Evolutionary conservation across 805 yeast species (phyloP).

Genomic region (Candida golubevii): DNA sequence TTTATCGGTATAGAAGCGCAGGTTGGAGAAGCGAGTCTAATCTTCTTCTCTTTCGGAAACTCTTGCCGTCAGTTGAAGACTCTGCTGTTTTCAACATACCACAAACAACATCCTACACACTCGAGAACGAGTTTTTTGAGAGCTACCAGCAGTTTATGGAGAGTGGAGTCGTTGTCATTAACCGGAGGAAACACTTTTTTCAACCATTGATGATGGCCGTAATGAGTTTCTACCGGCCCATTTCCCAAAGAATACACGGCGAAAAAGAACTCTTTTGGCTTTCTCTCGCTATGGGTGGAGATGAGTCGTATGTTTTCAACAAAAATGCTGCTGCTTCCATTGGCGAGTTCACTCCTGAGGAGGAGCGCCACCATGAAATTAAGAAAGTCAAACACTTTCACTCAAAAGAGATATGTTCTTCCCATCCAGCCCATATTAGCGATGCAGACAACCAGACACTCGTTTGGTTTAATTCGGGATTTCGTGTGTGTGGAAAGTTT

Average conservation of each 20-base stretch:
- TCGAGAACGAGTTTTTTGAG: constrained; percentile 28
- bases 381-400: constrained; percentile 21
- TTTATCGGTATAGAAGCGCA: constrained; percentile 4
- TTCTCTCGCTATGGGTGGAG: constrained; percentile 21
- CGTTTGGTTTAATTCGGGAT: constrained; percentile 67
- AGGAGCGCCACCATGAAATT: constrained; percentile 18
- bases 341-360: constrained; percentile 27
- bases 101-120: constrained; percentile 29
- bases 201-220: constrained; percentile 31
- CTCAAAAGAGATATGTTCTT: constrained; percentile 49
- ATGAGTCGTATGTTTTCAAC: constrained; percentile 29
- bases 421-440: constrained; percentile 57
- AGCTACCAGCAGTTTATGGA: constrained; percentile 37
- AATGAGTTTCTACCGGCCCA: constrained; percentile 16
- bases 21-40: constrained; percentile 27
- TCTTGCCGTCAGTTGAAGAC: constrained; percentile 37
- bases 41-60: constrained; percentile 39
- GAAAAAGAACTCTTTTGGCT: constrained; percentile 37
- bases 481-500: constrained; percentile 47
- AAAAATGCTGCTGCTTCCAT: constrained; percentile 29
- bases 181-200: constrained; percentile 25
- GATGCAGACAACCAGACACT: constrained; percentile 46
- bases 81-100: constrained; percentile 26
- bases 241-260: constrained; percentile 20
- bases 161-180: constrained; percentile 30